Conservation (phyloP, 2,329 filamentous ascomycete genomes). For the Davidsoniella virescens region DNA sequence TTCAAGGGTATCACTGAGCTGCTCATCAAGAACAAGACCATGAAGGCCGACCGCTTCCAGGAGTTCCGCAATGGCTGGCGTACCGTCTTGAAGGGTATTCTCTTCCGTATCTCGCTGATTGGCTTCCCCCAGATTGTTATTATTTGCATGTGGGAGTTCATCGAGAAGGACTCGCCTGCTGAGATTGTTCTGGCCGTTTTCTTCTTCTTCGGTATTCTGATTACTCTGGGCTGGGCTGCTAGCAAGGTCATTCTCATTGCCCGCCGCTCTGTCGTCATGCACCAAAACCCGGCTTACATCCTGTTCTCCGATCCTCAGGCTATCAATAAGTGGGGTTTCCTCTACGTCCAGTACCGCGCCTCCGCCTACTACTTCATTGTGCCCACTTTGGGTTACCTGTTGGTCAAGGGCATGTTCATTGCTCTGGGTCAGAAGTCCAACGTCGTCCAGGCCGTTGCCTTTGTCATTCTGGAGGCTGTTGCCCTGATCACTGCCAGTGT, state of each 20-base stretch:
- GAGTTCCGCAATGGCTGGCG: slow-evolving; percentile 93
- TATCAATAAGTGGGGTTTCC: slow-evolving; percentile 94
- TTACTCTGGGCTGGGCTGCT: slow-evolving; percentile 69
- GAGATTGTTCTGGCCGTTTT: slow-evolving; percentile 77
- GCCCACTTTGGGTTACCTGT: slow-evolving; percentile 56
- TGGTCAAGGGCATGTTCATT: slow-evolving; percentile 84
- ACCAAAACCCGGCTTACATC: slow-evolving; percentile 94
- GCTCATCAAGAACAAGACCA: slow-evolving; percentile 56
- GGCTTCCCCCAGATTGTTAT: slow-evolving; percentile 85
- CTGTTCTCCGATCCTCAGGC: slow-evolving; percentile 89
- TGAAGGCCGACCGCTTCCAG: slow-evolving; percentile 71
- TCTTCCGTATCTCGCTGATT: slow-evolving; percentile 80
- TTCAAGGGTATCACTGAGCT: slow-evolving; percentile 75
- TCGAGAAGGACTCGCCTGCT: slow-evolving; percentile 66
- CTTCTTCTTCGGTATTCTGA: slow-evolving; percentile 68
- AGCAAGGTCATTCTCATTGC: slow-evolving; percentile 82
- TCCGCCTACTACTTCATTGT: slow-evolving; percentile 93
- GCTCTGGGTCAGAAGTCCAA: slow-evolving; percentile 58
- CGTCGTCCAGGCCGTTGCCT: slow-evolving; percentile 61
- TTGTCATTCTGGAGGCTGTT: slow-evolving; percentile 67
- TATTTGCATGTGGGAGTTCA: slow-evolving; percentile 87
- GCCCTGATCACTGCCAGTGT: slow-evolving; percentile 65
- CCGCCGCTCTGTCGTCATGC: slow-evolving; percentile 73
- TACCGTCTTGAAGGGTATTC: slow-evolving; percentile 80
- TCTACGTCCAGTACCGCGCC: slow-evolving; percentile 92